Conservation (phyloP, 1,284 basidiomycete genomes). For the Trichosporon sp. region DNA sequence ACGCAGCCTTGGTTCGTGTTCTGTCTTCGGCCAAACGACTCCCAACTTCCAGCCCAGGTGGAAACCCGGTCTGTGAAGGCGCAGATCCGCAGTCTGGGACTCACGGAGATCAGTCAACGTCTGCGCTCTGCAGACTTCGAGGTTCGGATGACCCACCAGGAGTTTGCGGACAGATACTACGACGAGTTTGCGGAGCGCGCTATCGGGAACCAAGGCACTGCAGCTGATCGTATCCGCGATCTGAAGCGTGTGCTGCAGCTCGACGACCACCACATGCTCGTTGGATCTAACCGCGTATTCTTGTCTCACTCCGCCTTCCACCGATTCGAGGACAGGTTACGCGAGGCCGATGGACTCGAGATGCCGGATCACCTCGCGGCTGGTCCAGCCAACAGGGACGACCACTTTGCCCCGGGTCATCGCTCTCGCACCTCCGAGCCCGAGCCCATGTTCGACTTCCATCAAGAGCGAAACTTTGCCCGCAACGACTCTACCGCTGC, state of each 20-base stretch:
- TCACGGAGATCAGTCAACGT: slow-evolving; percentile 71
- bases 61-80: slow-evolving; percentile 88
- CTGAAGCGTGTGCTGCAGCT: slow-evolving; percentile 60
- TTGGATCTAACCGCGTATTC: slow-evolving; percentile 84
- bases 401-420: slow-evolving; percentile 56
- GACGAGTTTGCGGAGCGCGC: slow-evolving; percentile 51
- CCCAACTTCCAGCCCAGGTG: slow-evolving; percentile 85
- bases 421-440: slow-evolving; percentile 48
- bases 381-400: slow-evolving; percentile 53
- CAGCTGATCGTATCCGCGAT: slow-evolving; percentile 45
- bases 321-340: slow-evolving; percentile 78
- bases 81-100: slow-evolving; percentile 75
- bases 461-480: slow-evolving; percentile 15
- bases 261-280: slow-evolving; percentile 66
- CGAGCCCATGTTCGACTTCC: slow-evolving; percentile 18
- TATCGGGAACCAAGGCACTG: slow-evolving; percentile 44
- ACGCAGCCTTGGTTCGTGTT: slow-evolving; percentile 89
- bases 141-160: slow-evolving; percentile 77
- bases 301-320: slow-evolving; percentile 83
- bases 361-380: slow-evolving; percentile 40
- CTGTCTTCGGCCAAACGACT: slow-evolving; percentile 90
- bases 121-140: slow-evolving; percentile 62
- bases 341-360: slow-evolving; percentile 75
- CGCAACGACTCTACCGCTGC: slow-evolving; percentile 48
- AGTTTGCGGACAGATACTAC: slow-evolving; percentile 79